A percentile compares a stretch with the other conserved stretches of the same genome.
phyloP scores from a whole-genome alignment of 2,329 filamentous ascomycete genomes.

The Trichoderma hamatum region DNA sequence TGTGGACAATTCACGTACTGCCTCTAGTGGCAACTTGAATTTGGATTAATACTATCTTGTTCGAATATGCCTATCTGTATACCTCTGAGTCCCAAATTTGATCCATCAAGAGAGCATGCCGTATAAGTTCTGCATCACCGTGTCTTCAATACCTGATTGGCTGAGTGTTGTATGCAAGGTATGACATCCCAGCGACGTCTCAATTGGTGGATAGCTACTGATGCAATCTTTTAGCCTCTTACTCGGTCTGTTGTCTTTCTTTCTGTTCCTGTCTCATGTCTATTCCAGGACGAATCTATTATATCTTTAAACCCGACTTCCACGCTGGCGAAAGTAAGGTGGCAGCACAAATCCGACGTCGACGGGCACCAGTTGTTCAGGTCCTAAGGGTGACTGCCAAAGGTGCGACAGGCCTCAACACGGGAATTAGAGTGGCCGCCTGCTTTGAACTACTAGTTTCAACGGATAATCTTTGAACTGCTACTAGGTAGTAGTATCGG shows the following conservation, averaged over 20 bases:
- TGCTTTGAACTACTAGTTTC: not conserved
- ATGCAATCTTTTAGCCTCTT: not conserved
- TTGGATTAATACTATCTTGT: conserved; percentile 21
- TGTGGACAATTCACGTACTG: conserved; percentile 13
- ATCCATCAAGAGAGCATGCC: not conserved
- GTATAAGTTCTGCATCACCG: not conserved
- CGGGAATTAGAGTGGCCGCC: not conserved
- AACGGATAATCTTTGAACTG: not conserved
- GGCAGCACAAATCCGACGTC: not conserved
- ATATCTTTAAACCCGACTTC: not conserved
- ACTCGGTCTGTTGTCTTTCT: not conserved
- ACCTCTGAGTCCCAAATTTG: not conserved
- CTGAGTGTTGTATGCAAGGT: not conserved
- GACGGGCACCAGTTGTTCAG: not conserved
- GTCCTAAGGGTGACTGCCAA: too few species aligned
- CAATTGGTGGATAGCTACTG: not conserved
- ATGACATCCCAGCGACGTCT: not conserved
- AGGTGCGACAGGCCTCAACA: not conserved
- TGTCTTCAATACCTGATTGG: not conserved
- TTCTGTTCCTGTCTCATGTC: not conserved
- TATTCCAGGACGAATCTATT: not conserved
- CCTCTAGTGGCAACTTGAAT: conserved; percentile 14
- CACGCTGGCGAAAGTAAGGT: not conserved
- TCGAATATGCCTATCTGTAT: conserved; percentile 1
- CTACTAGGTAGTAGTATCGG: not conserved